Evolutionary conservation across 805 yeast species (phyloP).

Genomic region (Nakazawaea pomicola): DNA sequence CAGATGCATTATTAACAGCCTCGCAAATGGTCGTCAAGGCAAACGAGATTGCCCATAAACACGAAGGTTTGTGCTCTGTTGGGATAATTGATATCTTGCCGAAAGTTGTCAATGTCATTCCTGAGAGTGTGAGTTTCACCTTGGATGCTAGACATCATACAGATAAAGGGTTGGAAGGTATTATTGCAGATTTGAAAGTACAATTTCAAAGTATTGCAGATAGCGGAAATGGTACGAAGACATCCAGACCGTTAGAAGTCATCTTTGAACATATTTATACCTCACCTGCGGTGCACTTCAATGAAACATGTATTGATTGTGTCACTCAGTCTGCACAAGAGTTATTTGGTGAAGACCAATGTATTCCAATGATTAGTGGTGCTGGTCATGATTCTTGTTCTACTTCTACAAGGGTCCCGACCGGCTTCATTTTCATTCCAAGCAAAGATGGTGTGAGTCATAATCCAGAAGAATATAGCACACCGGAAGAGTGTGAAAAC

Average conservation of each 20-base stretch:
- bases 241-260: constrained; percentile 29
- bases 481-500: constrained; percentile 57
- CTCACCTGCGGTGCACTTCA: constrained; percentile 55
- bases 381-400: constrained; percentile 75
- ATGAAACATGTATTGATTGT: constrained; percentile 44
- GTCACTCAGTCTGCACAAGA: constrained; percentile 49
- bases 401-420: constrained; percentile 52
- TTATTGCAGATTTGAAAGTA: constrained; percentile 33
- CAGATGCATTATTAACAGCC: constrained; percentile 58
- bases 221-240: constrained; percentile 24
- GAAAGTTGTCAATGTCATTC: constrained; percentile 62
- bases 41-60: constrained; percentile 46
- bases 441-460: constrained; percentile 63
- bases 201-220: constrained; percentile 33
- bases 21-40: constrained; percentile 52
- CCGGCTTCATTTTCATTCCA: constrained; percentile 73
- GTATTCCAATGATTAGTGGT: constrained; percentile 52
- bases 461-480: constrained; percentile 60
- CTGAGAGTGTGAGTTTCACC: constrained; percentile 53
- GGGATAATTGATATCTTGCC: constrained; percentile 57
- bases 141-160: constrained; percentile 55
- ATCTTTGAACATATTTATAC: constrained; percentile 39
- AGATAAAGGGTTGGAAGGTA: constrained; percentile 35
- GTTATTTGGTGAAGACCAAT: constrained; percentile 39
- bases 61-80: constrained; percentile 51